These are phyloP conservation scores for Aspergillus hancockii DNA, from an alignment of 495 filamentous ascomycete species.

Conservation along the genomic window DNA sequence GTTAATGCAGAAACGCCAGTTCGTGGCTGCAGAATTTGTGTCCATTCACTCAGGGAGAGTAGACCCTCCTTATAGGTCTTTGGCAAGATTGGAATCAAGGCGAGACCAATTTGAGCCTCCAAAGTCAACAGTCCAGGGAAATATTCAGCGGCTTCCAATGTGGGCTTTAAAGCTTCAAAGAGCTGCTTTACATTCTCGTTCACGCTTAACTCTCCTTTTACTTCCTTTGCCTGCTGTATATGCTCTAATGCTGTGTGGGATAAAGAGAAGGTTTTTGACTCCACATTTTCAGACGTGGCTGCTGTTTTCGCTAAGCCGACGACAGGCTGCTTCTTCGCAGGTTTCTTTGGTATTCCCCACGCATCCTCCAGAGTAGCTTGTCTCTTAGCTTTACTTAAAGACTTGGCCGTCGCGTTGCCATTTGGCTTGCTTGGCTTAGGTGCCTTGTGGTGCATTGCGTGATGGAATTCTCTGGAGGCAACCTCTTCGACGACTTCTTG, in stretches of 20 bases:
- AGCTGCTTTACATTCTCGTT: slow-evolving; percentile 17
- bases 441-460: slow-evolving; percentile 28
- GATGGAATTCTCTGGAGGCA: slow-evolving; percentile 19
- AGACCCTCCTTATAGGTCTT: slow-evolving; percentile 16
- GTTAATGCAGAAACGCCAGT: slow-evolving; percentile 19
- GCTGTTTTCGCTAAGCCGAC: background rate
- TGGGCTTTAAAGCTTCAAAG: slow-evolving; percentile 23
- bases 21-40: slow-evolving; percentile 24
- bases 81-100: slow-evolving; percentile 28
- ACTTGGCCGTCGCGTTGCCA: slow-evolving; percentile 14
- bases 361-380: slow-evolving; percentile 32
- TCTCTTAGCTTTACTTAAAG: slow-evolving; percentile 19
- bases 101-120: slow-evolving; percentile 40
- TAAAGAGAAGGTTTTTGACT: background rate
- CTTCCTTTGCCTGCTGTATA: background rate
- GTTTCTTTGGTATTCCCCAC: slow-evolving; percentile 23
- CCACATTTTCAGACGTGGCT: background rate
- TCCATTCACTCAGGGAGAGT: slow-evolving; percentile 28
- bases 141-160: slow-evolving; percentile 27
- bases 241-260: background rate
- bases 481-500: slow-evolving; percentile 16
- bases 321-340: slow-evolving; percentile 9
- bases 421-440: slow-evolving; percentile 7
- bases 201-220: slow-evolving; percentile 7
- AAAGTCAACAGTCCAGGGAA: slow-evolving; percentile 35